These are phyloP conservation scores for Monosporascus sp. DNA, from an alignment of 2,329 filamentous ascomycete genomes.

Conservation along the genomic window DNA sequence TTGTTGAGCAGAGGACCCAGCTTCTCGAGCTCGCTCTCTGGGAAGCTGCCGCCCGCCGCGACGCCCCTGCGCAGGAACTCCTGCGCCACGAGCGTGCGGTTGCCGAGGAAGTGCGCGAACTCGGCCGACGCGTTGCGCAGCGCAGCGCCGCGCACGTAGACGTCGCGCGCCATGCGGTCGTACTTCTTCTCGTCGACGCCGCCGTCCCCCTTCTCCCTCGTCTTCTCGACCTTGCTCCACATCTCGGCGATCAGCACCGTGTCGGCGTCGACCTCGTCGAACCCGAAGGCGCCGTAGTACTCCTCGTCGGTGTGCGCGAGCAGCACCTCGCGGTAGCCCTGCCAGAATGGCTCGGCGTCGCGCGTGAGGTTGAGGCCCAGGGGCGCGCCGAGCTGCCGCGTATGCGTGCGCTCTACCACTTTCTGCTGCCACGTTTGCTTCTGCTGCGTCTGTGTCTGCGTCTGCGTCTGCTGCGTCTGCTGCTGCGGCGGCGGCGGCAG, in stretches of 20 bases:
- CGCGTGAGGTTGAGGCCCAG: background rate
- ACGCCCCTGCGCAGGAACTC: background rate
- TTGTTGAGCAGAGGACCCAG: background rate
- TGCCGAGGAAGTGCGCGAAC: background rate
- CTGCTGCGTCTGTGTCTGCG: too few relatives aligned
- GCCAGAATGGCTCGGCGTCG: background rate
- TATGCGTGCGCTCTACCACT: background rate
- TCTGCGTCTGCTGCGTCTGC: too few relatives aligned
- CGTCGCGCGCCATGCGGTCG: background rate
- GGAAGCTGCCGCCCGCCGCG: background rate
- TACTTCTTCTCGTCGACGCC: background rate
- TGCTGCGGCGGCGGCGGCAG: too few relatives aligned
- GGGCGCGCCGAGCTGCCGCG: background rate
- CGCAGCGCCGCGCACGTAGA: background rate
- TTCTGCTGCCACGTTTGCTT: background rate
- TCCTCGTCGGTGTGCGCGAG: conserved; percentile 5
- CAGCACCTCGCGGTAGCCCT: background rate
- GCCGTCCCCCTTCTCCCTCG: background rate
- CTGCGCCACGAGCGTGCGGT: background rate
- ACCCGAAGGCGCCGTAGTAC: conserved; percentile 5
- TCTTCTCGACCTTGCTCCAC: background rate
- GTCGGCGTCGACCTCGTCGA: conserved; percentile 3
- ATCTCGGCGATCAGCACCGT: conserved; percentile 3
- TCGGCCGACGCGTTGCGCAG: background rate
- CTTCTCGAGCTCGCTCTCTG: background rate